Base-by-base conservation (phyloP, 2,329 filamentous ascomycete species). In the Pyrenophora tritici-repentis region DNA sequence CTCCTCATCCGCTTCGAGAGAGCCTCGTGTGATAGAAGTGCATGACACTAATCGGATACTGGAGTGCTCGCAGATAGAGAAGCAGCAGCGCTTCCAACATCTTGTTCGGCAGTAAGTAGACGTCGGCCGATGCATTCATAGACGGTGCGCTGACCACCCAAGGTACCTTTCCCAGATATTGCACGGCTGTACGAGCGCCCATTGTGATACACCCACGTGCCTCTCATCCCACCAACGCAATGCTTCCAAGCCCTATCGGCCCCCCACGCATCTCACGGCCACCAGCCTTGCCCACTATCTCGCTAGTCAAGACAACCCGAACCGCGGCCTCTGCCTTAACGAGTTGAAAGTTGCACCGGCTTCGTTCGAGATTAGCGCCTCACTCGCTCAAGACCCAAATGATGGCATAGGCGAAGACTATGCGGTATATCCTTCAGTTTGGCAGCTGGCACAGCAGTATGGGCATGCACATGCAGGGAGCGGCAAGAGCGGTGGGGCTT, bases 121-220 rank as follows among this genome's bases (percentile, higher is more conserved):
- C n/a, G 9, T 33, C 43, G 40, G 47, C 50, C 54, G 53, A 56
- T 39, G n/a, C 18, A 33, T 47, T 22, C 16, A 29, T 18, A 35
- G 6, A 32, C 17, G 32, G 41, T 52, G 17, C 50, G 34, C 43
- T 35, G 31, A 47, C 14, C 35, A 9, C n/a, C 17, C 32, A 20
- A 93, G 89, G 64, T 95, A 89, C 68, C 85, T 92, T 42, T 79
- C 83, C 29, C 91, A 96, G 74, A 83, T 96, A n/a, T 84, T 91
- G 49, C 83, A 89, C 59, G 91, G 91, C 57, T 96, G 91, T 70
- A 84, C 84, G 55, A 83, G 83, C 58, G 76, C 80, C 45, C 78
- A 80, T 43, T 96, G 91, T 74, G 79, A 79, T 31, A 93, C 86
- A 1, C 76, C 90, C 12, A 93, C 90, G 12, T 96, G 91, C 75